A percentile compares a stretch with the other conserved stretches of the same genome.
Evolutionary conservation across 106 monocot genomes (phyloP).

Genomic region (Phalaenopsis aphrodite): DNA sequence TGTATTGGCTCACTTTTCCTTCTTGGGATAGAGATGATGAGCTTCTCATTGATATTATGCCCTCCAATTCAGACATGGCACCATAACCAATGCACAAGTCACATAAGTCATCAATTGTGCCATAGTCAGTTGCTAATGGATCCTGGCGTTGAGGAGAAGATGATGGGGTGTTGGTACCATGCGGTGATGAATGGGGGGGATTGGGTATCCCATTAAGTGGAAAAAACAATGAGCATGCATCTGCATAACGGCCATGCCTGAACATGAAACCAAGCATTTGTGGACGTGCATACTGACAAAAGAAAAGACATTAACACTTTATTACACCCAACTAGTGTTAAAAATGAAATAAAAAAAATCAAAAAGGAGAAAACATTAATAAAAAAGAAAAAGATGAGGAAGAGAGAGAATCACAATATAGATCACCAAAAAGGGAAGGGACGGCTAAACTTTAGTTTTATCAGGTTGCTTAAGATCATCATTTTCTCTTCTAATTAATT

Average conservation of each 20-base stretch:
- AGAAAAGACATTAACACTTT: not conserved
- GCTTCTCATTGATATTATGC: slow-evolving; percentile 40
- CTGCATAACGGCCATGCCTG: slow-evolving; percentile 77
- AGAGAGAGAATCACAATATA: not conserved
- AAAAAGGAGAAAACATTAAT: not conserved
- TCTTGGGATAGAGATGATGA: slow-evolving; percentile 37
- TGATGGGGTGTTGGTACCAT: slow-evolving; percentile 25
- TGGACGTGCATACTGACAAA: slow-evolving; percentile 69
- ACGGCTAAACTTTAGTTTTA: not conserved
- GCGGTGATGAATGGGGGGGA: slow-evolving; percentile 25
- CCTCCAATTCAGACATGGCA: slow-evolving; percentile 62
- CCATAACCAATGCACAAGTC: slow-evolving; percentile 78
- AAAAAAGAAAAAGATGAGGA: not conserved
- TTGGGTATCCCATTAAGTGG: slow-evolving; percentile 47
- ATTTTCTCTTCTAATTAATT: not conserved
- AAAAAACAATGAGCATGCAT: slow-evolving; percentile 89
- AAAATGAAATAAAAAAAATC: not conserved
- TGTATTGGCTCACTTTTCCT: slow-evolving; percentile 36
- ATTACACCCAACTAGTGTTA: not conserved
- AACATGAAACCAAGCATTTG: slow-evolving; percentile 92
- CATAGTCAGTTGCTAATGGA: slow-evolving; percentile 85
- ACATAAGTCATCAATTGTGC: slow-evolving; percentile 89
- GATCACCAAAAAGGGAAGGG: no score
- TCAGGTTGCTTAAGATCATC: not conserved
- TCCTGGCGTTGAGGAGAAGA: slow-evolving; percentile 55